Evolutionary conservation across 2,329 filamentous ascomycete genomes (phyloP).

Genomic region (Aspergillus sp.): DNA sequence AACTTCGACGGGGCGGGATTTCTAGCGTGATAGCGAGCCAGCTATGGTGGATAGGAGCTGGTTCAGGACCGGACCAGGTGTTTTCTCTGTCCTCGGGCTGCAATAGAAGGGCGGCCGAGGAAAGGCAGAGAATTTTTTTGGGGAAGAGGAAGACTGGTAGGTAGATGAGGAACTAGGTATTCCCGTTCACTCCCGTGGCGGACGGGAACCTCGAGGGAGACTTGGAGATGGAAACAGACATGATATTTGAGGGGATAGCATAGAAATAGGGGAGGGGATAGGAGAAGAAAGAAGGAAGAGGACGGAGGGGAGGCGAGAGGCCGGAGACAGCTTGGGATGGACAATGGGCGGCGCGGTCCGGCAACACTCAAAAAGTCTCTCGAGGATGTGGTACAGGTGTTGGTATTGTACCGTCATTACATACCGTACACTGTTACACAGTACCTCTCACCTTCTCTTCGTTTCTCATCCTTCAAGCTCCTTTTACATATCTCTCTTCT

Average conservation of each 20-base stretch:
- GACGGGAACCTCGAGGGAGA: constrained; percentile 45
- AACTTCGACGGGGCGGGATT: constrained; percentile 18
- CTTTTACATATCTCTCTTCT: neutral
- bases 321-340: constrained; percentile 30
- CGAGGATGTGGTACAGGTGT: constrained; percentile 2
- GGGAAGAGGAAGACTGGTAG: constrained; percentile 21
- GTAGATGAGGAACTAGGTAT: constrained; percentile 37
- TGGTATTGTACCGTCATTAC: constrained; percentile 7
- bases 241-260: constrained; percentile 35
- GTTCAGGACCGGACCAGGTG: constrained; percentile 19
- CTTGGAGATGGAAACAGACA: constrained; percentile 40
- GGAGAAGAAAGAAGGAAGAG: constrained; percentile 30
- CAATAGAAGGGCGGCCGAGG: constrained; percentile 34
- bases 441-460: neutral
- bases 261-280: constrained; percentile 29
- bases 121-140: constrained; percentile 28
- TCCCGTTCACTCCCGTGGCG: constrained; percentile 51
- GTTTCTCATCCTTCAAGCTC: neutral
- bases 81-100: constrained; percentile 19
- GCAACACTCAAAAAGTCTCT: constrained; percentile 24
- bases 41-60: constrained; percentile 20
- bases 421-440: neutral
- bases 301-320: constrained; percentile 26
- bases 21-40: constrained; percentile 17
- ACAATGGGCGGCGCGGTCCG: constrained; percentile 38